Evolutionary conservation across 441 rosid species (phyloP).

Genomic region (Lepidium campestre): DNA sequence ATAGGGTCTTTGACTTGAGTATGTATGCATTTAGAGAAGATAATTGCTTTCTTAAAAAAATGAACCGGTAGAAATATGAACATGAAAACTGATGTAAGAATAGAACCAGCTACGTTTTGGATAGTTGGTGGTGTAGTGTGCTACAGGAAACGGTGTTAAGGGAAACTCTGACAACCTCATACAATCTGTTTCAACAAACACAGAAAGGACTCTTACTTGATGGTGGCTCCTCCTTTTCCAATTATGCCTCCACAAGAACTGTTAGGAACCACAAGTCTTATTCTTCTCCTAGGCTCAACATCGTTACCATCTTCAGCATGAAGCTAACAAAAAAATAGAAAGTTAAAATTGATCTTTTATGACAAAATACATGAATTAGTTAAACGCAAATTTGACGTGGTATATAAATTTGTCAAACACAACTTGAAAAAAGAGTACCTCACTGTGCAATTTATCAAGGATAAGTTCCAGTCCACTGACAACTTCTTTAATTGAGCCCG

Average conservation of each 20-base stretch:
- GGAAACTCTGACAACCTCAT: background rate
- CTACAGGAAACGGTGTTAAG: background rate
- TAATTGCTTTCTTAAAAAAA: background rate
- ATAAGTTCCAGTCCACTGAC: constrained; percentile 78
- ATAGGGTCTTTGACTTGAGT: background rate
- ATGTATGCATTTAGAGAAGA: constrained; percentile 10
- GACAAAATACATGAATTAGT: background rate
- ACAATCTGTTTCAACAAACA: background rate
- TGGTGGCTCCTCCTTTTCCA: constrained; percentile 96
- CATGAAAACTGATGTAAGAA: background rate
- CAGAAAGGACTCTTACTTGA: constrained; percentile 76
- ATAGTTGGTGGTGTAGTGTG: background rate
- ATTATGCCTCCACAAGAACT: constrained; percentile 96
- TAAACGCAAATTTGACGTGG: background rate
- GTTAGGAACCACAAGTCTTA: constrained; percentile 91
- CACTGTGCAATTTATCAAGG: constrained; percentile 74
- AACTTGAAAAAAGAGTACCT: constrained; percentile 44
- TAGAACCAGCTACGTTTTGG: constrained; percentile 4
- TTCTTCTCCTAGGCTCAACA: constrained; percentile 73
- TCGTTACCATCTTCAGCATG: constrained; percentile 70
- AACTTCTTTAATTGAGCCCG: constrained; percentile 72
- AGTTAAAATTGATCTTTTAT: background rate
- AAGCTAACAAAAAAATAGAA: constrained; percentile 42
- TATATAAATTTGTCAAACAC: background rate
- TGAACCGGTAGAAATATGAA: background rate